These are phyloP conservation scores for Cytospora leucostoma DNA, from an alignment of 2,329 filamentous ascomycete species.

Conservation along the genomic window DNA sequence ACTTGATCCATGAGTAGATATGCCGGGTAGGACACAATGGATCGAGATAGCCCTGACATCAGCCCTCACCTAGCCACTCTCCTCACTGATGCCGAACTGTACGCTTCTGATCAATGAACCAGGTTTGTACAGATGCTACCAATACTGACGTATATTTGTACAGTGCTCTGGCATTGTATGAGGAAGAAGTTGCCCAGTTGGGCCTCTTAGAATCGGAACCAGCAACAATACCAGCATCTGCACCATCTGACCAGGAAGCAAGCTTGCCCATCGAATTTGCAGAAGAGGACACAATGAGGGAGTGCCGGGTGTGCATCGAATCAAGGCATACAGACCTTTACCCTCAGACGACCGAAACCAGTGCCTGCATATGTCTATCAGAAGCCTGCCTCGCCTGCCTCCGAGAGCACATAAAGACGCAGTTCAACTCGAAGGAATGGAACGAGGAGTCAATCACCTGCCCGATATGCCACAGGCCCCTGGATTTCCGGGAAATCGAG, in stretches of 20 bases:
- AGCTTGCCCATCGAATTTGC: too few relatives aligned
- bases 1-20: neutral
- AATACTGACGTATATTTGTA: neutral
- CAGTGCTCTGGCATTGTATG: constrained; percentile 10
- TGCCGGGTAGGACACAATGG: neutral
- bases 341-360: neutral
- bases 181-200: neutral
- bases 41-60: neutral
- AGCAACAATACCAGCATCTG: neutral
- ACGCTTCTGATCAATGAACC: neutral
- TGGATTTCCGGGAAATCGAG: constrained; percentile 8
- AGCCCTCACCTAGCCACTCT: neutral
- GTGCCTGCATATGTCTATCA: constrained; percentile 14
- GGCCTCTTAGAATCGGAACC: neutral
- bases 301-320: constrained; percentile 13
- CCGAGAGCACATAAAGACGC: constrained; percentile 12
- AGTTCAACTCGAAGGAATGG: constrained; percentile 15
- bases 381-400: constrained; percentile 12
- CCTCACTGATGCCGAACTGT: constrained; percentile 15
- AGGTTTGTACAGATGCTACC: too few relatives aligned
- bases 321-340: constrained; percentile 13
- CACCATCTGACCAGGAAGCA: neutral
- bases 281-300: neutral
- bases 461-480: constrained; percentile 10
- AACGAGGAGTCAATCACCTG: constrained; percentile 13